Percentiles rank a stretch among this genome's conserved stretches.
phyloP scores from a whole-genome alignment of 768 basidiomycete species.

The Phaffia tasmanica region DNA sequence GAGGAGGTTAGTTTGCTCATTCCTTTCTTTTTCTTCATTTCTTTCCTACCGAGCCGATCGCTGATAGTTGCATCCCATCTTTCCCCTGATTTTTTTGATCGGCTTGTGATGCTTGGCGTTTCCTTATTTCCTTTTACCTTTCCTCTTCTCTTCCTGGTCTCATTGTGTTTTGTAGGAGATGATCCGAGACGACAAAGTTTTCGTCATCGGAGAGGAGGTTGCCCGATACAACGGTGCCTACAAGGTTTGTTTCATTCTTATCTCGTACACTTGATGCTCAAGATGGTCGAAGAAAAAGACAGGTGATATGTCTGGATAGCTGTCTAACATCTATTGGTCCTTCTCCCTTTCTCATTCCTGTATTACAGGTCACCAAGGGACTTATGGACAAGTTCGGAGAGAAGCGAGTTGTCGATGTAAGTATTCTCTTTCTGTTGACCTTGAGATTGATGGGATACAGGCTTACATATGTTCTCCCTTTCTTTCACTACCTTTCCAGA shows the following conservation, averaged over 20 bases:
- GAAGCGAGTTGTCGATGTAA: conserved; percentile 81
- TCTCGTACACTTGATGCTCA: background rate
- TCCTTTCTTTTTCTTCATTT: background rate
- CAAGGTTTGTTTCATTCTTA: conserved; percentile 31
- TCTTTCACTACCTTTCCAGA: conserved; percentile 1
- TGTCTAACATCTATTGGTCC: conserved; percentile 68
- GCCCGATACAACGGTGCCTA: conserved; percentile 72
- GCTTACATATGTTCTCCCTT: background rate
- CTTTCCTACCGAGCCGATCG: too few species aligned
- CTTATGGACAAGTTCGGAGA: conserved; percentile 98
- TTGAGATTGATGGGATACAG: background rate
- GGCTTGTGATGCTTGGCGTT: too few species aligned
- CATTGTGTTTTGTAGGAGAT: conserved; percentile 53
- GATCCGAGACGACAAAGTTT: conserved; percentile 87
- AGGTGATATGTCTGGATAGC: background rate
- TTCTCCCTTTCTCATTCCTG: background rate
- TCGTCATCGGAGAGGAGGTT: conserved; percentile 93
- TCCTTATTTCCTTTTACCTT: background rate
- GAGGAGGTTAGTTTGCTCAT: conserved; percentile 49
- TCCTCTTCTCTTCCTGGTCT: background rate
- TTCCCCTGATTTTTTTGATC: too few species aligned
- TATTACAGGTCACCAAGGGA: conserved; percentile 80
- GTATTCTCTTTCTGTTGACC: conserved; percentile 21
- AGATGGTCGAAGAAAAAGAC: background rate
- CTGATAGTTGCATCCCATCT: too few species aligned